phyloP scores from a whole-genome alignment of 1,139 yeast species.

The Geotrichum phurueaensis region DNA sequence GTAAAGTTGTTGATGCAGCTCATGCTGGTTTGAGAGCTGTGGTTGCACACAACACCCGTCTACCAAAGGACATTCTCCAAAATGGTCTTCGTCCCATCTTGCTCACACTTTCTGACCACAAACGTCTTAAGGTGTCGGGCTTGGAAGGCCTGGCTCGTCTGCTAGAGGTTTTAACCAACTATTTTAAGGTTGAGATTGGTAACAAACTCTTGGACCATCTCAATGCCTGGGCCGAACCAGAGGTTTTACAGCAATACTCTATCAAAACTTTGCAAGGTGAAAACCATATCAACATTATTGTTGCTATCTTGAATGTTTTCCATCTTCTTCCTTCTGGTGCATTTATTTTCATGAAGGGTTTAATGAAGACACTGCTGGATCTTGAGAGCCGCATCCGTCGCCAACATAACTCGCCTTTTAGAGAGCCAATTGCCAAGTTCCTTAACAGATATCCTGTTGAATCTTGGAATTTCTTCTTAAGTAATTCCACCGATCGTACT shows the following conservation, averaged over 20 bases:
- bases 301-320: slow-evolving; percentile 85
- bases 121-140: slow-evolving; percentile 81
- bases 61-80: slow-evolving; percentile 89
- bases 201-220: slow-evolving; percentile 85
- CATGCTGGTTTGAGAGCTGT: slow-evolving; percentile 81
- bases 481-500: slow-evolving; percentile 60
- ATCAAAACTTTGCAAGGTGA: slow-evolving; percentile 72
- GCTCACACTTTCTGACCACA: slow-evolving; percentile 90
- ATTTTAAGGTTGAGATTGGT: slow-evolving; percentile 95
- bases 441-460: slow-evolving; percentile 77
- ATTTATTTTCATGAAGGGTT: slow-evolving; percentile 81
- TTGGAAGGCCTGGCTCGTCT: slow-evolving; percentile 85
- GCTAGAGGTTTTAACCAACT: slow-evolving; percentile 78
- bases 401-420: slow-evolving; percentile 80
- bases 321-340: slow-evolving; percentile 91
- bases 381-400: slow-evolving; percentile 82
- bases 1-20: slow-evolving; percentile 88
- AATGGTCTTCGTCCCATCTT: slow-evolving; percentile 92
- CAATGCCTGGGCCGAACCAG: slow-evolving; percentile 94
- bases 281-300: slow-evolving; percentile 76
- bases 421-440: slow-evolving; percentile 85
- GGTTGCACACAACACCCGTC: slow-evolving; percentile 74
- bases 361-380: slow-evolving; percentile 66
- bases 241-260: slow-evolving; percentile 62
- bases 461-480: slow-evolving; percentile 63